A percentile compares a stretch with the other conserved stretches of the same genome.
Conservation (phyloP, 2,329 filamentous ascomycete species). For the Neofusicoccum sp. region DNA sequence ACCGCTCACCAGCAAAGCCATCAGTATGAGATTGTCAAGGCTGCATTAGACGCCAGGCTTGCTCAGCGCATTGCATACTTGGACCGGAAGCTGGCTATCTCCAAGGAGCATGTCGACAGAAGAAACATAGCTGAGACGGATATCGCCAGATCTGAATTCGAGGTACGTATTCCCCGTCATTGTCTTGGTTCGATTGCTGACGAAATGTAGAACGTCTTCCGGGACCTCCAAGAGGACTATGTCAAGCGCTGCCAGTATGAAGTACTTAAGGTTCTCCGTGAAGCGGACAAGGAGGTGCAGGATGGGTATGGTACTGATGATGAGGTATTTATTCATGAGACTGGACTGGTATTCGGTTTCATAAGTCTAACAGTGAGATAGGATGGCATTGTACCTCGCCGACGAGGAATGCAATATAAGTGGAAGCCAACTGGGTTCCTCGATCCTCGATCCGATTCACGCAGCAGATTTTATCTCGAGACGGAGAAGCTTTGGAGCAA, state of each 20-base stretch:
- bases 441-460: slow-evolving; percentile 37
- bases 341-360: neutral
- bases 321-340: slow-evolving; percentile 35
- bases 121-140: slow-evolving; percentile 34
- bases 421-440: slow-evolving; percentile 29
- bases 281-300: slow-evolving; percentile 28
- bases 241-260: slow-evolving; percentile 39
- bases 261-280: slow-evolving; percentile 21
- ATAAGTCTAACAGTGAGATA: slow-evolving; percentile 11
- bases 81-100: slow-evolving; percentile 37
- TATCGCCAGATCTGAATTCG: slow-evolving; percentile 36
- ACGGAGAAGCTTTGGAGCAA: slow-evolving; percentile 37
- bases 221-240: slow-evolving; percentile 29
- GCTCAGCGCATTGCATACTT: slow-evolving; percentile 40
- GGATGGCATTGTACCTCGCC: slow-evolving; percentile 36
- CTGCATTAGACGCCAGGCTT: slow-evolving; percentile 51
- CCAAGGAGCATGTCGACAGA: slow-evolving; percentile 37
- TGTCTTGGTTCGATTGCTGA: neutral
- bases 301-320: slow-evolving; percentile 38
- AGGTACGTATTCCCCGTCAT: slow-evolving; percentile 28
- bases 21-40: slow-evolving; percentile 54
- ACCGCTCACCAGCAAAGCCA: slow-evolving; percentile 53
- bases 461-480: slow-evolving; percentile 41
- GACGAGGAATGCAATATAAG: slow-evolving; percentile 23
- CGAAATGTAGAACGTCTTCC: slow-evolving; percentile 9